Base-by-base conservation (phyloP, 2,329 filamentous ascomycete species). In the Alternaria angustiovoidea region DNA sequence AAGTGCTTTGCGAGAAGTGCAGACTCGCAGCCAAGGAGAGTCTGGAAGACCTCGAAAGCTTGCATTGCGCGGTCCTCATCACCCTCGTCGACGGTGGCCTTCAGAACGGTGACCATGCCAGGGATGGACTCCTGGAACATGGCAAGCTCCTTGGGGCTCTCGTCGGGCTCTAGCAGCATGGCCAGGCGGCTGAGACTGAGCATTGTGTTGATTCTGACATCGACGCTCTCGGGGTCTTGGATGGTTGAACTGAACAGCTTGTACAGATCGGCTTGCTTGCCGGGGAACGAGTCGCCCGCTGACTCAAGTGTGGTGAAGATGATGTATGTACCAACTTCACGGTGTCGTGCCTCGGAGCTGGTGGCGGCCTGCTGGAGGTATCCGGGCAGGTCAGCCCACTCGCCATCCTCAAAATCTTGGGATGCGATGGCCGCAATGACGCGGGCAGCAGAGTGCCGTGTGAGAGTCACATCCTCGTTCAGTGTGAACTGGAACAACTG, bases 31-130 rank as follows among this genome's bases (percentile, higher is more conserved):
- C 91, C 91, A 54, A 99, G 87, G 72, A 97, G 89, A 51, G 92
- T 95, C 83, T 98, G 95, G 87, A 98, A 97, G 68, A 97, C 93
- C 78, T 98, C 95, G 71, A 98, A 99, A 26, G 93, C 88, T 76
- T 94, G 89, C 84, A 94, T 92, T 70, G 91, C 89, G 77, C 91
- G 90, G 76, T 97, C 94, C 71, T 97, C 94, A 71, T 97, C 91
- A 58, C 87, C 87, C 58, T 87, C 86, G 71, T 93, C 87, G 59
- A 98, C 91, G 26, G 91, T 88, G 64, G 89, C 86, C 85, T 97
- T 95, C 67, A 98, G 86, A 11, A 97, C 92, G 65, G 89, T 87
- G 61, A 98, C 94, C 90, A 98, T 95, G 72, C 88, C 82, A 11
- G 95, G 94, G 61, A 98, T 86, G 57, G 95, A 88, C 66, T 86